Evolutionary conservation across 2,329 filamentous ascomycete species (phyloP).

Genomic region (Mariannaea sp.): DNA sequence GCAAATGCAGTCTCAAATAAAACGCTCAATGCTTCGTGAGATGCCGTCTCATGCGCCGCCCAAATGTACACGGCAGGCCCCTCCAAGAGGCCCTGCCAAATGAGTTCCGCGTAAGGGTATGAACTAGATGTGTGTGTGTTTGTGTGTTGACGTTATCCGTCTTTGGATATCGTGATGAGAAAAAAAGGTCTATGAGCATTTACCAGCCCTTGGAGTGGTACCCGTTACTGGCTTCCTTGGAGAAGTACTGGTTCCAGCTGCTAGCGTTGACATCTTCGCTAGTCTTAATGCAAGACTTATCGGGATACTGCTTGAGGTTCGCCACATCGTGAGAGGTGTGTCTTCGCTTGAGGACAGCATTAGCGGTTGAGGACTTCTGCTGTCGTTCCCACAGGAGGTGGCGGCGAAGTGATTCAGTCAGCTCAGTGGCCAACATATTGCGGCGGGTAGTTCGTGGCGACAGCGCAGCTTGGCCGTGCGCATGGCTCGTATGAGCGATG

Average conservation of each 20-base stretch:
- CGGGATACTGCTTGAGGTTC: constrained; percentile 82
- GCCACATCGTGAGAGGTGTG: constrained; percentile 91
- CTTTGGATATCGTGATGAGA: constrained; percentile 14
- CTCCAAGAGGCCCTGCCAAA: constrained; percentile 20
- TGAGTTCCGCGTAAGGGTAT: constrained; percentile 27
- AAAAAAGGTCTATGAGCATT: constrained; percentile 24
- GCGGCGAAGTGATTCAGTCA: constrained; percentile 89
- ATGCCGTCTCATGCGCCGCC: constrained; percentile 38
- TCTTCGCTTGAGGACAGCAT: constrained; percentile 84
- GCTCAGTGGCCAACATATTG: constrained; percentile 94
- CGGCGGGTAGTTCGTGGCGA: constrained; percentile 90
- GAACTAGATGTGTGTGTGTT: constrained; percentile 23
- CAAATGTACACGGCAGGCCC: constrained; percentile 36
- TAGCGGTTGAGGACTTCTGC: constrained; percentile 88
- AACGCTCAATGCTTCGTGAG: constrained; percentile 38
- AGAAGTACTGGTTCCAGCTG: constrained; percentile 87
- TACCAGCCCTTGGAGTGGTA: constrained; percentile 53
- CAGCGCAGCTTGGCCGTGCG: constrained; percentile 71
- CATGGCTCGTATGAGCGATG: constrained; percentile 73
- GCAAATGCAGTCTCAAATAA: constrained; percentile 19
- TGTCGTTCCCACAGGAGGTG: constrained; percentile 95
- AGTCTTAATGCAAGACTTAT: constrained; percentile 64
- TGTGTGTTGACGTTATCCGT: constrained; percentile 23
- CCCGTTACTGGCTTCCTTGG: constrained; percentile 68
- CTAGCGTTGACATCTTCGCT: constrained; percentile 67